phyloP scores from a whole-genome alignment of 768 basidiomycete species.

The Amanita exitialis region DNA sequence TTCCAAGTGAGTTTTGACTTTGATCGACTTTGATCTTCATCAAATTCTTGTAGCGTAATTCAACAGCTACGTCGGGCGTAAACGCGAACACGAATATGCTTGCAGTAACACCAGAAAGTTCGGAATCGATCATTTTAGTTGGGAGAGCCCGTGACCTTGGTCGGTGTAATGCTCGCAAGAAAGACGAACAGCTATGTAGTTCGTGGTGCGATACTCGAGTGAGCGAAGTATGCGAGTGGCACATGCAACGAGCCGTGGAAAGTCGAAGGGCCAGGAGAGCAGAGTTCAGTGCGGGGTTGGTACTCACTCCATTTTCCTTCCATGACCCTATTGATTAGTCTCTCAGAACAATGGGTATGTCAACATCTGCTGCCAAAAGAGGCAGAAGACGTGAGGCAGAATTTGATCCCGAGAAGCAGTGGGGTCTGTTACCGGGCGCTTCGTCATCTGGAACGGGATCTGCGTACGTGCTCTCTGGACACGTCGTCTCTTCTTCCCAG shows the following conservation, averaged over 20 bases:
- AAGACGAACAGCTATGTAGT: slow-evolving; percentile 74
- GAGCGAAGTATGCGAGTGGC: slow-evolving; percentile 85
- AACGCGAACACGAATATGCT: slow-evolving; percentile 45
- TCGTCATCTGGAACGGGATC: slow-evolving; percentile 22
- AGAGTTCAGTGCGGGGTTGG: slow-evolving; percentile 80
- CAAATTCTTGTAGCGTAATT: slow-evolving; percentile 25
- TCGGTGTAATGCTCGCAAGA: slow-evolving; percentile 66
- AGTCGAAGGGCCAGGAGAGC: slow-evolving; percentile 64
- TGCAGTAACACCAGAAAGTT: slow-evolving; percentile 79
- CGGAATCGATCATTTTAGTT: slow-evolving; percentile 70
- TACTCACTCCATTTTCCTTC: slow-evolving; percentile 8
- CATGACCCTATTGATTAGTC: background rate
- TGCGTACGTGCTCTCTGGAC: slow-evolving; percentile 79
- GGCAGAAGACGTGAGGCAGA: slow-evolving; percentile 29
- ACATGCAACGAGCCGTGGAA: slow-evolving; percentile 76
- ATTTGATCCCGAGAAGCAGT: slow-evolving; percentile 64
- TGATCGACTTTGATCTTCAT: background rate
- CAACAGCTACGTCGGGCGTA: slow-evolving; percentile 63
- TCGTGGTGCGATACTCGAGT: slow-evolving; percentile 90
- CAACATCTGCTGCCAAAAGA: slow-evolving; percentile 30
- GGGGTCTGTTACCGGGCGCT: slow-evolving; percentile 59
- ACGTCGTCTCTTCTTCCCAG: slow-evolving; percentile 36
- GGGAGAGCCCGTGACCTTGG: slow-evolving; percentile 85
- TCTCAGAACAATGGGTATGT: slow-evolving; percentile 67
- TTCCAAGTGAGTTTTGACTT: slow-evolving; percentile 47